Evolutionary conservation across 2,329 filamentous ascomycete genomes (phyloP), one percentile per base, ranked within the genome.

Genomic region (Bipolaris cookei): DNA sequence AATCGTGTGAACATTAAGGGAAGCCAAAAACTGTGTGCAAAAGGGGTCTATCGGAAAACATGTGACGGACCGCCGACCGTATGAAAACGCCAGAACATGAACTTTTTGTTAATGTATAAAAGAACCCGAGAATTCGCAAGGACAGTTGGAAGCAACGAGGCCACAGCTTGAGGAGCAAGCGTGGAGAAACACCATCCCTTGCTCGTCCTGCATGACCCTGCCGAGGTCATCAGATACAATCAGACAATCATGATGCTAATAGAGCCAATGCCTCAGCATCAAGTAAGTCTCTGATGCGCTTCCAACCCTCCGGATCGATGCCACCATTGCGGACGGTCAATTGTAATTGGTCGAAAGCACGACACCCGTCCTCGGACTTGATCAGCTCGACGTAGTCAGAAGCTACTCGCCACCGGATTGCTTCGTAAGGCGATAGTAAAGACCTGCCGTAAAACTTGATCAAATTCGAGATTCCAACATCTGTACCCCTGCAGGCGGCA

Each of bases 371-470:
- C 64, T 87, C 83, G 28, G 70, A 73, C 58, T 80, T 79, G 51
- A 85, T 82, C 43, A 88, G 72, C 49, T 82, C 77, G 42, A 87
- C 76, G 67, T 85, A 84, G 70, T 88, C 82, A 50, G 71, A 73
- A 44, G 84, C 82, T 48, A 89, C 78, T 59, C 78, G 73, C 56
- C 83, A 79, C 59, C 82, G 80, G 56, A 88, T 82, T 11, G 79
- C 68, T 62, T 77, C 79, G 57, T 77, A 77, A 41, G 63, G 49
- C 67, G 81, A 84, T 56, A 78, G 78, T 54, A 88, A 78, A 63
- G 82, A 80, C 66, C 82, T 80, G 69, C 83, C 82, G 73, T 90
- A 90, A 74, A 88, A 91, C 44, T 84, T 83, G 65, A 90, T 79
- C 53, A 92, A 79, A 71, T 84, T 84, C 56, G 81, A 81, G 70